These are phyloP conservation scores for Noccaea caerulescens DNA, from an alignment of 345 rosid genomes.

Conservation along the genomic window DNA sequence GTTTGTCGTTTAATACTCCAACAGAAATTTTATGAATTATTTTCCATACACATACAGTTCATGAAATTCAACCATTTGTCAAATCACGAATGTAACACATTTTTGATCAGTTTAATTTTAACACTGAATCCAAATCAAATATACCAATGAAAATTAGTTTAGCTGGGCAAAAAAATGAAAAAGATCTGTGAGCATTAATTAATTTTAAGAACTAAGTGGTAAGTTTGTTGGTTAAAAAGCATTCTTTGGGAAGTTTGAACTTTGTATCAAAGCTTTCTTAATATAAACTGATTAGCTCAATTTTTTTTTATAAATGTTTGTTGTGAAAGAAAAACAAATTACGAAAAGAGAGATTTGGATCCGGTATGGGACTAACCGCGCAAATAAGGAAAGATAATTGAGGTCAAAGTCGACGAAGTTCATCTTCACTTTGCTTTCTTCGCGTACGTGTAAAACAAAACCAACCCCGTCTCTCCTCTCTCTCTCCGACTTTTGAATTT, in stretches of 20 bases:
- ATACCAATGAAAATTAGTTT: too few species aligned
- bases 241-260: too few species aligned
- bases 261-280: background rate
- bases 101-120: background rate
- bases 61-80: too few species aligned
- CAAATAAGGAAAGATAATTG: background rate
- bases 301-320: too few species aligned
- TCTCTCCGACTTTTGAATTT: constrained; percentile 38
- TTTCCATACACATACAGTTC: too few species aligned
- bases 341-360: background rate
- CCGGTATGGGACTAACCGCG: constrained; percentile 22
- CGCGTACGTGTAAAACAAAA: constrained; percentile 19
- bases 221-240: background rate
- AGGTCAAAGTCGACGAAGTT: constrained; percentile 39
- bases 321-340: background rate
- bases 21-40: too few species aligned
- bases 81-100: too few species aligned
- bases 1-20: too few species aligned
- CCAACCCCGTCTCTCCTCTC: constrained; percentile 34
- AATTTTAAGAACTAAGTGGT: background rate
- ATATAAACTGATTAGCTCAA: background rate
- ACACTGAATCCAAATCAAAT: too few species aligned
- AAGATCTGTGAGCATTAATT: background rate
- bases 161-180: background rate
- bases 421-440: constrained; percentile 39